phyloP scores from a whole-genome alignment of 805 yeast species.

The Candida dendrica region DNA sequence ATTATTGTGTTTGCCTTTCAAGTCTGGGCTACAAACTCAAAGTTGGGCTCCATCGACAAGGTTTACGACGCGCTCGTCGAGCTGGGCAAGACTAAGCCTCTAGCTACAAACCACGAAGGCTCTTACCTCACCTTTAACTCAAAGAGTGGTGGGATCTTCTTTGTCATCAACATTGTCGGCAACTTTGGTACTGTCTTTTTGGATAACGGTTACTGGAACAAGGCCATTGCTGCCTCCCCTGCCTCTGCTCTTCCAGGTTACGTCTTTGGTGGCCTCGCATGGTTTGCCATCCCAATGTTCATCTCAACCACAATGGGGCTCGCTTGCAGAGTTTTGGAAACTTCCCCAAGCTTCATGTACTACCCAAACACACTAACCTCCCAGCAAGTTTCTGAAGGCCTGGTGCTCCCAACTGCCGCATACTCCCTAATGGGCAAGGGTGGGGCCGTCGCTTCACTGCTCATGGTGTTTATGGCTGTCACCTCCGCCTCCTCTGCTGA shows the following conservation, averaged over 20 bases:
- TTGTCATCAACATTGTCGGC: conserved; percentile 82
- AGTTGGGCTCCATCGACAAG: conserved; percentile 73
- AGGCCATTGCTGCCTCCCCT: conserved; percentile 82
- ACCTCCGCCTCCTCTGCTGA: conserved; percentile 92
- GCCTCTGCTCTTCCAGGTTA: conserved; percentile 84
- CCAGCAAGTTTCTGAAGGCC: conserved; percentile 73
- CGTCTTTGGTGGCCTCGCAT: conserved; percentile 79
- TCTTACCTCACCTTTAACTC: conserved; percentile 86
- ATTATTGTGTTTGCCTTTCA: conserved; percentile 77
- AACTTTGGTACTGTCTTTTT: conserved; percentile 84
- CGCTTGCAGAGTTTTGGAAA: conserved; percentile 71
- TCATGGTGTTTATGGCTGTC: conserved; percentile 84
- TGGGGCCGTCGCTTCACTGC: conserved; percentile 78
- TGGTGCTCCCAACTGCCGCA: conserved; percentile 64
- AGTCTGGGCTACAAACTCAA: conserved; percentile 61
- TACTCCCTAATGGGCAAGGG: conserved; percentile 78
- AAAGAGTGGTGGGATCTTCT: conserved; percentile 79
- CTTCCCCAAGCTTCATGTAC: conserved; percentile 67
- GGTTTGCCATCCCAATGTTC: conserved; percentile 87
- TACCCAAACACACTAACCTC: conserved; percentile 61
- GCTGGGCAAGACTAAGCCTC: conserved; percentile 55
- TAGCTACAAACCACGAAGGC: conserved; percentile 76
- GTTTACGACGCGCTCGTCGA: conserved; percentile 70
- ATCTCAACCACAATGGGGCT: conserved; percentile 81
- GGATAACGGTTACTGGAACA: conserved; percentile 85